phyloP scores from a whole-genome alignment of 805 yeast genomes.

The Candida oleophila region DNA sequence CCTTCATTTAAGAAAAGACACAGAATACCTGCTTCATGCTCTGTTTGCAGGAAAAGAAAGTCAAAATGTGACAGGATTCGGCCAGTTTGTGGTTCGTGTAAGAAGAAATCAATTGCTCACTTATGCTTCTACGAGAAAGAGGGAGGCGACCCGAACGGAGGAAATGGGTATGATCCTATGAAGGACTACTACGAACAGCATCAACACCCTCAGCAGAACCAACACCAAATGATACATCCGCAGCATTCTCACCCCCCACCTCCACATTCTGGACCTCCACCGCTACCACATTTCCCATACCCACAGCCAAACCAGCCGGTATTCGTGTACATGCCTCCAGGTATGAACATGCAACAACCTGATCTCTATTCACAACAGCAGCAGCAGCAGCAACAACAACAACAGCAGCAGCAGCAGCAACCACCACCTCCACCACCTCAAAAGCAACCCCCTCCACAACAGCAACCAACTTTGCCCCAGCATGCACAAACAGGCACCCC shows the following conservation, averaged over 20 bases:
- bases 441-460: constrained; percentile 8
- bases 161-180: not conserved
- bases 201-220: constrained; percentile 8
- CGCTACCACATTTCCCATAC: constrained; percentile 3
- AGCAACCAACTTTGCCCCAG: not conserved
- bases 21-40: constrained; percentile 43
- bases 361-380: not conserved
- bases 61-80: constrained; percentile 41
- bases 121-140: constrained; percentile 37
- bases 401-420: constrained; percentile 3
- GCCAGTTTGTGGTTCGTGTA: constrained; percentile 44
- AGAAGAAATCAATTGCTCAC: constrained; percentile 43
- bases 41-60: constrained; percentile 44
- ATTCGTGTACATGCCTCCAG: constrained; percentile 1
- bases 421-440: constrained; percentile 8
- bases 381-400: constrained; percentile 3
- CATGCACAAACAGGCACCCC: constrained; percentile 1
- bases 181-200: constrained; percentile 4
- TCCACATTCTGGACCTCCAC: not conserved
- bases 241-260: not conserved
- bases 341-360: not conserved
- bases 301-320: constrained; percentile 5
- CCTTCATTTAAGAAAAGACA: constrained; percentile 30
- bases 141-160: constrained; percentile 6
- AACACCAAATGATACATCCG: constrained; percentile 1